Conservation (phyloP, 2,329 filamentous ascomycete genomes). For the Penicillium sp. region DNA sequence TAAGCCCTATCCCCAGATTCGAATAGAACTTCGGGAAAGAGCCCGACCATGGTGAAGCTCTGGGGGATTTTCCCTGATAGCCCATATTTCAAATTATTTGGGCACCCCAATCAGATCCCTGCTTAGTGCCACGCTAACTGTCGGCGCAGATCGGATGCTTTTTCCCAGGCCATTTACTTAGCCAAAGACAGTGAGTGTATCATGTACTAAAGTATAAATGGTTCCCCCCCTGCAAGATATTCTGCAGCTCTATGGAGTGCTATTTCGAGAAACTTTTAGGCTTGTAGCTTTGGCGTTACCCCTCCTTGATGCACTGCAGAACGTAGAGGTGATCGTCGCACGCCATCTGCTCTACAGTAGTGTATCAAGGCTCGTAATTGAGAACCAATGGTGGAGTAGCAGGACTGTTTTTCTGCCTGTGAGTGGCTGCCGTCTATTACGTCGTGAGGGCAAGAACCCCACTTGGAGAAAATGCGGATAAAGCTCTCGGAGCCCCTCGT, state of each 20-base stretch:
- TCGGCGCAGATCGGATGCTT: neutral
- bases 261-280: neutral
- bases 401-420: neutral
- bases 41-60: neutral
- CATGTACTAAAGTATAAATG: neutral
- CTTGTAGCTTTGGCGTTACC: neutral
- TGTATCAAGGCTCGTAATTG: neutral
- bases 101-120: neutral
- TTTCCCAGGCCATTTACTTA: neutral
- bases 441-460: constrained; percentile 10
- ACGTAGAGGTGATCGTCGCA: neutral
- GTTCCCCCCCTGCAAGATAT: neutral
- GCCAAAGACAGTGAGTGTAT: neutral
- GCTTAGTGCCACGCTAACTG: constrained; percentile 3
- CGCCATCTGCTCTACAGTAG: neutral
- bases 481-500: constrained; percentile 7
- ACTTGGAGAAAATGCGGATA: constrained; percentile 14
- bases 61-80: neutral
- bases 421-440: neutral
- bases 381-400: neutral
- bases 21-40: neutral
- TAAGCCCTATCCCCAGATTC: neutral
- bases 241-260: neutral
- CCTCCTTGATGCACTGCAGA: neutral
- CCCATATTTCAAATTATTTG: neutral